phyloP scores from a whole-genome alignment of 2,329 filamentous ascomycete species.

The Aspergillus terreus region DNA sequence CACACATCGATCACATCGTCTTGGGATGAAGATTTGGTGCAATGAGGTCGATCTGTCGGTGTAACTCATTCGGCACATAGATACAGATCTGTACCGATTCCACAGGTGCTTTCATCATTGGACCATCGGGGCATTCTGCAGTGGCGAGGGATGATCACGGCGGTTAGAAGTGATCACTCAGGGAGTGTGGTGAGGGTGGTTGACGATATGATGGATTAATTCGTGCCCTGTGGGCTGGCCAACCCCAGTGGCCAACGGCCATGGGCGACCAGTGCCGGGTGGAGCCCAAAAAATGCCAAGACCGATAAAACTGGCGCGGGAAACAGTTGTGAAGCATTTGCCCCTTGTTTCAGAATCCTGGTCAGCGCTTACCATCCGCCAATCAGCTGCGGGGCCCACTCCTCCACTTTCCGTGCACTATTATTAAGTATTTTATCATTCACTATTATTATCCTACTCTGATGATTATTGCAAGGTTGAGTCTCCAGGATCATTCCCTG shows the following conservation, averaged over 20 bases:
- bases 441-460: too few species aligned
- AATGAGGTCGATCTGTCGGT: too few species aligned
- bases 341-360: slow-evolving; percentile 30
- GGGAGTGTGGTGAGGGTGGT: not conserved
- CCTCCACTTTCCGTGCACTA: slow-evolving; percentile 1
- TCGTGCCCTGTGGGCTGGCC: not conserved
- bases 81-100: too few species aligned
- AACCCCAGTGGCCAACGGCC: not conserved
- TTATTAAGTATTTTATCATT: not conserved
- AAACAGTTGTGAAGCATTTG: slow-evolving; percentile 31
- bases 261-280: not conserved
- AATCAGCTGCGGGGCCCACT: slow-evolving; percentile 15
- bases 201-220: too few species aligned
- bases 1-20: too few species aligned
- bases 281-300: slow-evolving; percentile 19
- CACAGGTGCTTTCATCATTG: not conserved
- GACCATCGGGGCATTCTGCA: not conserved
- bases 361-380: slow-evolving; percentile 31
- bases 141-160: not conserved
- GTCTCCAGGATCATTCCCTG: too few species aligned
- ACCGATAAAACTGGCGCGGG: slow-evolving; percentile 33
- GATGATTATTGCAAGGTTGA: too few species aligned
- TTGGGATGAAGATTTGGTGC: too few species aligned
- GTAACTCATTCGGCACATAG: too few species aligned
- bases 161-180: not conserved